A percentile compares a stretch with the other conserved stretches of the same genome.
phyloP scores from a whole-genome alignment of 1,139 yeast species.

The Pneumocystis oryctolagi region DNA sequence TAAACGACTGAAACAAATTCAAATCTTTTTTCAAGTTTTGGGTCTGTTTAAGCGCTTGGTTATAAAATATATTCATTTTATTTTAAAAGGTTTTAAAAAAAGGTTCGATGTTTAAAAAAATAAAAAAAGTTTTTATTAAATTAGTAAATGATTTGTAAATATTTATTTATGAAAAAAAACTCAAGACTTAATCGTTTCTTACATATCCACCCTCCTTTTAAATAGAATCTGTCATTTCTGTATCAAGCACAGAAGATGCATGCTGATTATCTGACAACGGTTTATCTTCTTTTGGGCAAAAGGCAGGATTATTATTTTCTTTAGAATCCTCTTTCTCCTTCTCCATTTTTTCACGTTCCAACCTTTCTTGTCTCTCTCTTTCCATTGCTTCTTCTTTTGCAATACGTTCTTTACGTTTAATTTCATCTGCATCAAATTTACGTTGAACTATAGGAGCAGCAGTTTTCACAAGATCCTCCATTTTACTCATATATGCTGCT shows the following conservation, averaged over 20 bases:
- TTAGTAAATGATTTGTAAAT: background rate
- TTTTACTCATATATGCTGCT: conserved; percentile 94
- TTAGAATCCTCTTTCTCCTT: conserved; percentile 2
- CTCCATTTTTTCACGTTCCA: conserved; percentile 1
- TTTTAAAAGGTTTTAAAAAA: background rate
- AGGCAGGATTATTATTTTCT: background rate
- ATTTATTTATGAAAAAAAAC: background rate
- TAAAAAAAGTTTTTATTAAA: background rate
- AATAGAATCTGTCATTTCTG: conserved; percentile 11
- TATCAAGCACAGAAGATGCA: conserved; percentile 1
- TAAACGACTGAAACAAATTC: background rate
- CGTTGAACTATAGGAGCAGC: conserved; percentile 95
- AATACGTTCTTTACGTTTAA: conserved; percentile 63
- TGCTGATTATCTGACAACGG: conserved; percentile 4
- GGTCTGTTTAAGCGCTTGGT: background rate
- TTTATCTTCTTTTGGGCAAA: conserved; percentile 1
- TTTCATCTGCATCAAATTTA: conserved; percentile 88
- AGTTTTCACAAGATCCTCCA: conserved; percentile 87
- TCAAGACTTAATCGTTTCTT: background rate
- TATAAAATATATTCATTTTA: conserved; percentile 1
- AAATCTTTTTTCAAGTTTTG: background rate
- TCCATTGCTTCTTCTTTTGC: conserved; percentile 81
- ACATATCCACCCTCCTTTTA: background rate
- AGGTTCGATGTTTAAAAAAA: too few relatives aligned
- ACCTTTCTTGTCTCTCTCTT: conserved; percentile 13